These are phyloP conservation scores for Luffa aegyptiaca DNA, from an alignment of 306 rosid species.

Conservation along the genomic window DNA sequence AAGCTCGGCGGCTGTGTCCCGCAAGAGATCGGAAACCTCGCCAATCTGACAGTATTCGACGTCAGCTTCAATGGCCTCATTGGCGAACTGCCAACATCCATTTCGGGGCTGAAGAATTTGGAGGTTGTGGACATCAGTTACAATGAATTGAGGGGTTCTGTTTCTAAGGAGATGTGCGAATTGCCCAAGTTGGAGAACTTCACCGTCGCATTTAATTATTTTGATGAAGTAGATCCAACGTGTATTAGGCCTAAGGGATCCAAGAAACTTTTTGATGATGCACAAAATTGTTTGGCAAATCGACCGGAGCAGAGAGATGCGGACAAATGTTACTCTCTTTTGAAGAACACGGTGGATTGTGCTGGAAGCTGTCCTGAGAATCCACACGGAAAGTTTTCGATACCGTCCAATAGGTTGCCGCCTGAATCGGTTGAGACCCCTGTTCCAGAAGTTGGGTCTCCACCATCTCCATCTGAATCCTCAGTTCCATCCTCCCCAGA, in stretches of 20 bases:
- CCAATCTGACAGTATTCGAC: constrained; percentile 23
- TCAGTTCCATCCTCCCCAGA: not conserved
- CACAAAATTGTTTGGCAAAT: constrained; percentile 36
- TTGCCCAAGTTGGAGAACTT: constrained; percentile 42
- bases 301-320: constrained; percentile 36
- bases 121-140: constrained; percentile 31
- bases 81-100: constrained; percentile 34
- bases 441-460: not conserved
- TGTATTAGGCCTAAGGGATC: constrained; percentile 18
- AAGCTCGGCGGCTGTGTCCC: constrained; percentile 43
- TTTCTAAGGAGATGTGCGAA: constrained; percentile 32
- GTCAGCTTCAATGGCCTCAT: constrained; percentile 34
- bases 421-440: not conserved
- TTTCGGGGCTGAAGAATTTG: constrained; percentile 25
- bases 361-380: constrained; percentile 10
- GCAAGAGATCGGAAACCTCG: constrained; percentile 21
- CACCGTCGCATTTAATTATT: constrained; percentile 45
- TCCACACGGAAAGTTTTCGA: not conserved
- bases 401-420: not conserved
- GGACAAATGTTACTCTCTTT: constrained; percentile 25
- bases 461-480: not conserved
- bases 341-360: constrained; percentile 46
- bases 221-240: constrained; percentile 30
- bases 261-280: constrained; percentile 15
- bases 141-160: constrained; percentile 43